A percentile compares a stretch with the other conserved stretches of the same genome.
Conservation (phyloP, 2,329 filamentous ascomycete genomes). For the Pyricularia pennisetigena region DNA sequence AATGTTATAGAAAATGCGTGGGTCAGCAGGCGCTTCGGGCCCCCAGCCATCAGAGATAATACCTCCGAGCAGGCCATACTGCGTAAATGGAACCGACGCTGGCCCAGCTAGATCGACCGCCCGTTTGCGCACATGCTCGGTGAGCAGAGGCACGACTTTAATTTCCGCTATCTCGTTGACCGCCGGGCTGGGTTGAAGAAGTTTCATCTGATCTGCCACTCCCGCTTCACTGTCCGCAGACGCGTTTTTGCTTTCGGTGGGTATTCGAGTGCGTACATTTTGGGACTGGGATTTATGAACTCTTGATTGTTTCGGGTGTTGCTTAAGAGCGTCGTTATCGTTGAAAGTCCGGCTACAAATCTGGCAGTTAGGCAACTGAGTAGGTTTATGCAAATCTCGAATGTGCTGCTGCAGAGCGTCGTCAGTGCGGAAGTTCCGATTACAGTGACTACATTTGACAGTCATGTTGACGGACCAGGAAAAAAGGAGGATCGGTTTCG, state of each 20-base stretch:
- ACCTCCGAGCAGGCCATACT: background rate
- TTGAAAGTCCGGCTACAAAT: background rate
- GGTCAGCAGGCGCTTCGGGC: conserved; percentile 10
- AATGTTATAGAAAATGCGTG: conserved; percentile 34
- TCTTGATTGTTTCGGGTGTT: background rate
- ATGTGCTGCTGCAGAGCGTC: background rate
- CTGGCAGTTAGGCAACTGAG: background rate
- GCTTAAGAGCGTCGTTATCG: background rate
- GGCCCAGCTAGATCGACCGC: background rate
- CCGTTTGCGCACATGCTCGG: conserved; percentile 1
- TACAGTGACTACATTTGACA: background rate
- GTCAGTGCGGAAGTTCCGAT: background rate
- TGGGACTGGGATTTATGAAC: background rate
- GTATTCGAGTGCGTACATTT: background rate
- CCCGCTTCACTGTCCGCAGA: background rate
- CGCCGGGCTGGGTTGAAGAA: background rate
- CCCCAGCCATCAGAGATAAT: background rate
- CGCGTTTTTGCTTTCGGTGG: background rate
- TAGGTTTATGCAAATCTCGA: background rate
- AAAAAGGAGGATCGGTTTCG: background rate
- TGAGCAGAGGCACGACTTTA: background rate
- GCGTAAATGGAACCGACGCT: background rate
- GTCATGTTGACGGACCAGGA: background rate
- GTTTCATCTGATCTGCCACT: background rate
- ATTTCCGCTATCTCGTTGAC: conserved; percentile 1